Base-by-base conservation (phyloP, 202 grass and related monocot species). In the Saccharum hybrid region DNA sequence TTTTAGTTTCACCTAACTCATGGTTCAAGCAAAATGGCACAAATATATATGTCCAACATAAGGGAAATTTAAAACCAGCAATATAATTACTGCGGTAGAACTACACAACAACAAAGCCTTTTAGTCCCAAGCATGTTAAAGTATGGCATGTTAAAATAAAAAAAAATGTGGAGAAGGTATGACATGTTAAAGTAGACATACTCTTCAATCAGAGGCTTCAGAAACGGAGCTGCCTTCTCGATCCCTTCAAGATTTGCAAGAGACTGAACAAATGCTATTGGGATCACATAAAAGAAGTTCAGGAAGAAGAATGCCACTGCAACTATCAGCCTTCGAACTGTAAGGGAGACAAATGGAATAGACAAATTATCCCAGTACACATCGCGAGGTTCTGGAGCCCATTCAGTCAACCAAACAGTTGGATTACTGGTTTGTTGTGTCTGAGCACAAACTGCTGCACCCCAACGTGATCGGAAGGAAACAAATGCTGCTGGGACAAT, bases 351-450 rank as follows among this genome's bases (percentile, higher is more conserved):
- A 69, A 95, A 92, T 63, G 96, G 96, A 83, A 98, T 95, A 60
- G 91, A 90, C 61, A 98, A 67, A 78, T 96, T 98, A 65, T 91
- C 74, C 96, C 96, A 98, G 72, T 95, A 98, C 11, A 98, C 83
- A 57, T 98, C 93, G 12, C 91, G 86, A 77, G 96, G 96, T 86
- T 98, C 93, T 64, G 93, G 93, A 88, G 96, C 96, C 96, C 93
- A 98, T 70, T 94, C 93, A 30, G 91, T 94, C 74, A 98, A 86
- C 96, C 96, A 98, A 75, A 90, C 69, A 18, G 96, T 95, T 36
- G 91, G 96, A 68, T 98, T 95, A 63, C 91, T 86, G 72, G 96
- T 93, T 84, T 98, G 93, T 65, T 98, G 96, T 83, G 96, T 98
- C 81, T 98, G 96, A 82, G 96, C 92, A 86, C 93, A 98, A 42